Evolutionary conservation across 1,284 basidiomycete genomes (phyloP).

Genomic region (Ganoderma sinense): DNA sequence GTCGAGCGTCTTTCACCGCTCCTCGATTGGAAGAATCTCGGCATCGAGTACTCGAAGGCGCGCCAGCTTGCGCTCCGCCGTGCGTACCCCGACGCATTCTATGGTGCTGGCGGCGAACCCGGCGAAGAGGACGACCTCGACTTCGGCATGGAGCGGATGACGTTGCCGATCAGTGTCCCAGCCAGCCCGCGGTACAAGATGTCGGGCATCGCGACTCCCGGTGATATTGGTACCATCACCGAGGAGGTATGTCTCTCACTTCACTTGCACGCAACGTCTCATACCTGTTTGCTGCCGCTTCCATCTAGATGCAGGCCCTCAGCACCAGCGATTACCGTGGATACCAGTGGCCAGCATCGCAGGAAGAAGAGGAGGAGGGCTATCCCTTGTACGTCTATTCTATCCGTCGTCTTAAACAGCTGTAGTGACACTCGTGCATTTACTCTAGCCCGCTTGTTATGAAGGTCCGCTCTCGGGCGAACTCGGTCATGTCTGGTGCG

Average conservation of each 20-base stretch:
- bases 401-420: neutral
- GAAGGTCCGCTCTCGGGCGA: slow-evolving; percentile 90
- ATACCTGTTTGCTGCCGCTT: neutral
- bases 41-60: slow-evolving; percentile 96
- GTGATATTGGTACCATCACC: slow-evolving; percentile 93
- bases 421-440: neutral
- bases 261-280: neutral
- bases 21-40: slow-evolving; percentile 98
- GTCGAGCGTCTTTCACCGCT: slow-evolving; percentile 93
- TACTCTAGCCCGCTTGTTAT: slow-evolving; percentile 82
- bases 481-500: slow-evolving; percentile 86
- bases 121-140: slow-evolving; percentile 64
- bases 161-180: slow-evolving; percentile 80
- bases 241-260: slow-evolving; percentile 68
- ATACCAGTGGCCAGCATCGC: slow-evolving; percentile 64
- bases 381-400: slow-evolving; percentile 81
- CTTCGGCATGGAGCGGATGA: slow-evolving; percentile 68
- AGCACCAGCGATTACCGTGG: slow-evolving; percentile 91
- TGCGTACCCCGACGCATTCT: slow-evolving; percentile 96
- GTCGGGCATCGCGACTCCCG: slow-evolving; percentile 84
- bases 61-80: slow-evolving; percentile 91
- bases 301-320: slow-evolving; percentile 81
- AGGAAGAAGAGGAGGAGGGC: slow-evolving; percentile 88
- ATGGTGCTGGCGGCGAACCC: slow-evolving; percentile 54
- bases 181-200: slow-evolving; percentile 84